Base-by-base conservation (phyloP, 2,329 filamentous ascomycete species). In the Coniella vitis region DNA sequence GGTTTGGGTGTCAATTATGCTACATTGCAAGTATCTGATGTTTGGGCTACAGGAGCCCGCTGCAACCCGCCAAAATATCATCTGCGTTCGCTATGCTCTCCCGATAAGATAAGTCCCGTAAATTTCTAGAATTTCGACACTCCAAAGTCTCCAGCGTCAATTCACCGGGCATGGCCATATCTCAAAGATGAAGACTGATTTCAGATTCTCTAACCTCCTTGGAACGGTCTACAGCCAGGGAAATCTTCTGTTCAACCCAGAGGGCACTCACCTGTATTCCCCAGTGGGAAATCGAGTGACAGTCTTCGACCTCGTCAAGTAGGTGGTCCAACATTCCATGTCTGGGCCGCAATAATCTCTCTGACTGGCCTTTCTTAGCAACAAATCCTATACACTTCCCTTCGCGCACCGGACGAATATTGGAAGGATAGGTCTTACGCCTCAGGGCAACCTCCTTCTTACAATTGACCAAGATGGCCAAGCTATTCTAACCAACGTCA, bases 151-250 rank as follows among this genome's bases (percentile, higher is more conserved):
- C 25, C 16, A 45, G 35, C 13, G 29, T 25, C 37, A 45, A 22
- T 54, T 58, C 22, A 25, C 44, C 9, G 43, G 54, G 48, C 45
- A 68, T 67, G 65, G 63, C 60, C 61, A 60, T 58, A 57, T 62
- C 63, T 61, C 68, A 65, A 82, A 69, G 66, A 98, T 98, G 93
- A 98, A 97, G 86, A 97, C 90, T 58, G 91, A 97, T 71, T 98
- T 97, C 69, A 94, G 93, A 90, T 98, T 98, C 72, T 95, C 91
- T 66, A 98, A 97, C 71, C 80, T 98, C 66, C 81, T 98, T 63
- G 94, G 93, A 65, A 98, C 93, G 59, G 93, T 98, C 65, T 98
- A 97, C 75, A 89, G 90, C 73, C 88, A 90, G 79, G 93, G 94
- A 70, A 98, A 97, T 67, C 80, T 98, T 62, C 79, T 96, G 65